Evolutionary conservation across 1,284 basidiomycete genomes (phyloP), one percentile per base, ranked within the genome.

Genomic region (Boletus smithii): DNA sequence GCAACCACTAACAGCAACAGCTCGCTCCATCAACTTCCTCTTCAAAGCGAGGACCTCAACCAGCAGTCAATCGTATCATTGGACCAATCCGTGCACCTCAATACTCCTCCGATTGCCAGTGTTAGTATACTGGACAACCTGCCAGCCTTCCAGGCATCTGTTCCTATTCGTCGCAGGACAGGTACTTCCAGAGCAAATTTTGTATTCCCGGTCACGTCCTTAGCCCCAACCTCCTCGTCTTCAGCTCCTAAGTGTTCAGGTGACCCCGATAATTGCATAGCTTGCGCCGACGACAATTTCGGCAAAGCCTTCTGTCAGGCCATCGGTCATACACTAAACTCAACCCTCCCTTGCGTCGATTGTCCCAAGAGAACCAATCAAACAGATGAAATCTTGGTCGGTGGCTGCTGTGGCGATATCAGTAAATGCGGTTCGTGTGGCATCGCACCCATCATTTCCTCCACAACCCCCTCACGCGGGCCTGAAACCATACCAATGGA

Each of bases 301-400:
- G 91, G 91, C 18, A 86, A 85, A 61, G 91, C 91, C 18, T 95
- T 95, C 65, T 95, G 91, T 62, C 76, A 77, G 34, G 87, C 87
- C 26, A 78, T 91, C 46, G 77, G 76, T 53, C 74, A 80, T 52
- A 78, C 80, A n/a, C 68, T 81, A 17, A 71, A 76, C 20, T 69
- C 70, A 40, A 64, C 71, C 16, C 51, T 64, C 3, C 71, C 71
- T 37, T 91, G 79, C 69, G 71, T 70, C 44, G 71, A 78, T 55
- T 86, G 81, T 56, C 78, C 82, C 24, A 45, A 53, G 47, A 61
- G 55, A 48, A 50, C 63, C 11, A 55, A 47, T 32, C 58, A 60
- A 52, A 31, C 55, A 2, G 60, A 53, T 39, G 38, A 55, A 34
- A 55, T 68, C 17, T 32, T 66, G 31, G 54, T 65, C 11, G 55